Conservation (phyloP, 2,329 filamentous ascomycete species). For the Apiospora saccharicola region DNA sequence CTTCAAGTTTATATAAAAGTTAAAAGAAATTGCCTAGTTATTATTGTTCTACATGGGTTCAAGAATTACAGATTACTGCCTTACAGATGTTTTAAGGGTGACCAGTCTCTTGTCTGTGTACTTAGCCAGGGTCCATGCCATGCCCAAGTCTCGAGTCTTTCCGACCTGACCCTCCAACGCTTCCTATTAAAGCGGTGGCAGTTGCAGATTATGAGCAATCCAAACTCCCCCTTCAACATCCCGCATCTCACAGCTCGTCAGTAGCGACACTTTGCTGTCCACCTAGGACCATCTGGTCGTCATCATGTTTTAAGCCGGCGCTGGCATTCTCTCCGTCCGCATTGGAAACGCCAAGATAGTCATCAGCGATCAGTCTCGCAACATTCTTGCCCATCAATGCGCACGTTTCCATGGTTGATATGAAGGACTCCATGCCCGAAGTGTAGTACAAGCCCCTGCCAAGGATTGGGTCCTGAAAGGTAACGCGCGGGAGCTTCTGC, state of each 20-base stretch:
- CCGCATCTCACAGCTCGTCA: conserved; percentile 5
- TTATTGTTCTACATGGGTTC: background rate
- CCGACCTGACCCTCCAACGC: background rate
- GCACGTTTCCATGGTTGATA: conserved; percentile 97
- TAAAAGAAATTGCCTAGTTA: background rate
- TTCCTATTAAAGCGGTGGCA: background rate
- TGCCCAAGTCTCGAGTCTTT: background rate
- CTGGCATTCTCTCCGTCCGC: background rate
- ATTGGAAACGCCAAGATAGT: conserved; percentile 44
- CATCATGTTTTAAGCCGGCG: background rate
- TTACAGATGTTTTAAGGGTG: background rate
- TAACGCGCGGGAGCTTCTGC: conserved; percentile 80
- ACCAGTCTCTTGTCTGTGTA: background rate
- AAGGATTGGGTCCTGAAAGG: conserved; percentile 82
- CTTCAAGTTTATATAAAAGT: too few relatives aligned
- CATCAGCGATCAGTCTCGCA: conserved; percentile 73
- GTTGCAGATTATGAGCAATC: background rate
- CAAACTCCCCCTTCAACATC: background rate
- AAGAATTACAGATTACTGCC: background rate
- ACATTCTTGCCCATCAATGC: conserved; percentile 90
- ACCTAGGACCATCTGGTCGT: conserved; percentile 8
- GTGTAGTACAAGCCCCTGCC: conserved; percentile 74
- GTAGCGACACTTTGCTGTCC: background rate
- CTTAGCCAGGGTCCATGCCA: background rate
- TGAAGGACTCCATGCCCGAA: conserved; percentile 87